These are phyloP conservation scores for Mucor racemosus DNA, from an alignment of 371 early-diverging fungal genomes.

Conservation along the genomic window DNA sequence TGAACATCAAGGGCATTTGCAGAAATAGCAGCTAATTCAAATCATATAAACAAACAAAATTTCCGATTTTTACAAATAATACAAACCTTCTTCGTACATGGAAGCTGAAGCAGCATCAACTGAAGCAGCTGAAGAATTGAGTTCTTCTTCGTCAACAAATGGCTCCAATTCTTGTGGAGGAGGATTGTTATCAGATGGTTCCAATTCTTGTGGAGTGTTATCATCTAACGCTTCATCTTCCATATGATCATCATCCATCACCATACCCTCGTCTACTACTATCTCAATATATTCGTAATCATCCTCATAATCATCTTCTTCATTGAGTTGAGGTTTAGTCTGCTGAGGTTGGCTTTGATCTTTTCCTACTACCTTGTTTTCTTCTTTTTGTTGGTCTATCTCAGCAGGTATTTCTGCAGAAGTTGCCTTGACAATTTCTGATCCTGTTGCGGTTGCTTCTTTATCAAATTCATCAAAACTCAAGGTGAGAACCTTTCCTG, in stretches of 20 bases:
- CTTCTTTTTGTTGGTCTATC: not conserved
- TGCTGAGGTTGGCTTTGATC: not conserved
- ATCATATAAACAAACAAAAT: not conserved
- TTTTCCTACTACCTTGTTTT: not conserved
- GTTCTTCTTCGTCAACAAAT: slow-evolving; percentile 1
- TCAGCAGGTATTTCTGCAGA: not conserved
- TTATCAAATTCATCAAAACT: not conserved
- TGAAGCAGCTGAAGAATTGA: not conserved
- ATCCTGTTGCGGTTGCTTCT: not conserved
- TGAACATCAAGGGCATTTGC: not conserved
- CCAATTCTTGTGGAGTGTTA: not conserved
- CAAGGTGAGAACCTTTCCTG: not conserved
- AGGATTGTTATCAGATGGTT: not conserved
- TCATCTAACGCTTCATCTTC: not conserved
- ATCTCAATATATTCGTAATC: not conserved
- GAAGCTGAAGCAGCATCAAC: not conserved
- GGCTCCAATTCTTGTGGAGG: slow-evolving; percentile 6
- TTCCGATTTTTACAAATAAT: not conserved
- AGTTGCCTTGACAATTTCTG: not conserved
- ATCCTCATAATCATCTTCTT: not conserved
- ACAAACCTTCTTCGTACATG: not conserved
- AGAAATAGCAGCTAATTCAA: not conserved
- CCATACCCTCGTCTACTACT: not conserved
- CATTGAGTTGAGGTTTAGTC: not conserved
- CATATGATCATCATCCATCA: not conserved